Conservation (phyloP, 495 filamentous ascomycete species). For the Neurospora intermedia region DNA sequence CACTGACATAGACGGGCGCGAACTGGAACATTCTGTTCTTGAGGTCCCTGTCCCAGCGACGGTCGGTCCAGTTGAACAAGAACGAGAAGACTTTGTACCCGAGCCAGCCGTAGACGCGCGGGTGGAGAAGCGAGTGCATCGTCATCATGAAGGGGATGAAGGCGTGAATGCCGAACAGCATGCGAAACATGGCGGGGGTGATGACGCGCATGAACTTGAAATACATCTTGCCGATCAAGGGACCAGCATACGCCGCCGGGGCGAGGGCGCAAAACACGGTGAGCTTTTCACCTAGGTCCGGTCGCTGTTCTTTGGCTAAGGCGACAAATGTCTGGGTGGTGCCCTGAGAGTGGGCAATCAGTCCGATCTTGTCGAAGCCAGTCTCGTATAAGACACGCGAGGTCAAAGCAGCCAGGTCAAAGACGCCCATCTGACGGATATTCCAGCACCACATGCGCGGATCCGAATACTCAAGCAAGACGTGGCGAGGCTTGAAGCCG, state of each 20-base stretch:
- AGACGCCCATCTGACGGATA: slow-evolving; percentile 83
- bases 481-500: slow-evolving; percentile 70
- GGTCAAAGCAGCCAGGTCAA: slow-evolving; percentile 83
- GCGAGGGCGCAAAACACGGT: slow-evolving; percentile 90
- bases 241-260: slow-evolving; percentile 84
- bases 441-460: slow-evolving; percentile 98
- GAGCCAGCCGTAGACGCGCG: slow-evolving; percentile 65
- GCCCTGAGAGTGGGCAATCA: slow-evolving; percentile 84
- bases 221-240: slow-evolving; percentile 75
- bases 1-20: slow-evolving; percentile 78
- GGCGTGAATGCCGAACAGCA: slow-evolving; percentile 85
- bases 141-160: slow-evolving; percentile 95
- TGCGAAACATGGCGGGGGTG: slow-evolving; percentile 60
- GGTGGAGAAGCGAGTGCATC: slow-evolving; percentile 56
- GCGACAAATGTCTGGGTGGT: slow-evolving; percentile 86
- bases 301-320: slow-evolving; percentile 83
- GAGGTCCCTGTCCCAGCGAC: slow-evolving; percentile 72
- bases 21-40: slow-evolving; percentile 84
- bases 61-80: slow-evolving; percentile 83
- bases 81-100: slow-evolving; percentile 88
- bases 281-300: slow-evolving; percentile 73
- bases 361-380: slow-evolving; percentile 69
- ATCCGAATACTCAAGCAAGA: slow-evolving; percentile 56
- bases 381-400: slow-evolving; percentile 76
- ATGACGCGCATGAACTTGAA: slow-evolving; percentile 88